These are phyloP conservation scores for Incumbomyces lentus DNA, from an alignment of 2,329 filamentous ascomycete species.

Conservation along the genomic window DNA sequence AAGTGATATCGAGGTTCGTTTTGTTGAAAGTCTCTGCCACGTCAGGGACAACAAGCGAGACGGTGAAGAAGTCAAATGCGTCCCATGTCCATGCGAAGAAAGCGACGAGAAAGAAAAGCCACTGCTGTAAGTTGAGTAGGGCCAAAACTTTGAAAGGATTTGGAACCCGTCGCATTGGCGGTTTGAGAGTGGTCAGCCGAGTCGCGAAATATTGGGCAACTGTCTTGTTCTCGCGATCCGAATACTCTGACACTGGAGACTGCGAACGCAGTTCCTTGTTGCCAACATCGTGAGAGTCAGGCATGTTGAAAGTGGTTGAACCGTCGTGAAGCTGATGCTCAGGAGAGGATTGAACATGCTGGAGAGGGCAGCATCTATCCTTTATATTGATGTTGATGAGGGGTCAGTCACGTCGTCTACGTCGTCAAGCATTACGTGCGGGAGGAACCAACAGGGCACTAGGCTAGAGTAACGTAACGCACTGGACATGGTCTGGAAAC, in stretches of 20 bases:
- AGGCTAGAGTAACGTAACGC: too few species aligned
- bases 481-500: too few species aligned
- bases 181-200: conserved; percentile 43
- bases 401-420: neutral
- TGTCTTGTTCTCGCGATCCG: conserved; percentile 24
- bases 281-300: neutral
- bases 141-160: conserved; percentile 19
- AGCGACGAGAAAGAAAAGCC: conserved; percentile 22
- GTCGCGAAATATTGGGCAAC: conserved; percentile 42
- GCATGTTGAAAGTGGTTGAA: conserved; percentile 1
- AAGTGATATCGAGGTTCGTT: conserved; percentile 49
- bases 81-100: conserved; percentile 31
- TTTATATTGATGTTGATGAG: neutral
- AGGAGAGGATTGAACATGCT: neutral
- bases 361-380: neutral
- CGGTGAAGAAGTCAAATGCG: conserved; percentile 54
- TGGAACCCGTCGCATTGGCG: conserved; percentile 24
- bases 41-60: conserved; percentile 45
- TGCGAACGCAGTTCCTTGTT: conserved; percentile 7
- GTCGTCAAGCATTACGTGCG: neutral
- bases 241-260: conserved; percentile 4
- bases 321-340: neutral
- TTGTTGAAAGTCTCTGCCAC: conserved; percentile 45
- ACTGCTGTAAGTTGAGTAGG: conserved; percentile 21
- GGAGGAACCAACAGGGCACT: too few species aligned